Evolutionary conservation across 176 grass and related monocot species (phyloP).

Genomic region (Tillandsia fasciculata): DNA sequence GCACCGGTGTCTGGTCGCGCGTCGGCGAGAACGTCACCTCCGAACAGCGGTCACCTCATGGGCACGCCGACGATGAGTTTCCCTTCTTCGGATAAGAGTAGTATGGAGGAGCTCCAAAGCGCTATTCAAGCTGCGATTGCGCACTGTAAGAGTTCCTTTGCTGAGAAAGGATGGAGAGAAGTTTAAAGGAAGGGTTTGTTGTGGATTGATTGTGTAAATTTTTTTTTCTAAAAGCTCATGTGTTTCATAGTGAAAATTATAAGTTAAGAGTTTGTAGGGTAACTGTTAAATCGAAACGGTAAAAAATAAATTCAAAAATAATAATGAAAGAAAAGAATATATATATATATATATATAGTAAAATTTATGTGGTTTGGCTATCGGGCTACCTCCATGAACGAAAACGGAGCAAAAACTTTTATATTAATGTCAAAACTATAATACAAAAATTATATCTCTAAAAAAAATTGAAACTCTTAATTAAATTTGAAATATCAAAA

Average conservation of each 20-base stretch:
- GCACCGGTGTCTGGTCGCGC: conserved; percentile 56
- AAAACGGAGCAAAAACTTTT: too few relatives aligned
- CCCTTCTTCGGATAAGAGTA: conserved; percentile 69
- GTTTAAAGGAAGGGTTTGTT: conserved; percentile 12
- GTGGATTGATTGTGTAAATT: neutral
- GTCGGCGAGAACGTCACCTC: conserved; percentile 56
- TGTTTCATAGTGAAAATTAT: neutral
- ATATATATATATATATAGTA: too few relatives aligned
- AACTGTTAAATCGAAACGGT: too few relatives aligned
- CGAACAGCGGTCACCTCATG: conserved; percentile 74
- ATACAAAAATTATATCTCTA: too few relatives aligned
- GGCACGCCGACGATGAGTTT: conserved; percentile 43
- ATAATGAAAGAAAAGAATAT: too few relatives aligned
- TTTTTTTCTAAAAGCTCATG: neutral
- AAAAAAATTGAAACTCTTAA: too few relatives aligned
- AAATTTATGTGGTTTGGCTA: too few relatives aligned
- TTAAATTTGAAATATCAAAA: too few relatives aligned
- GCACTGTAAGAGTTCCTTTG: conserved; percentile 88
- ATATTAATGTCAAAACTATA: too few relatives aligned
- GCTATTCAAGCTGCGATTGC: conserved; percentile 92
- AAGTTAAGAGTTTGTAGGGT: too few relatives aligned
- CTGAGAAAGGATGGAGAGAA: conserved; percentile 21
- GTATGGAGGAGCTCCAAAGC: conserved; percentile 91
- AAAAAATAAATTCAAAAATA: too few relatives aligned
- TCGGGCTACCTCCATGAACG: too few relatives aligned